A percentile compares a stretch with the other conserved stretches of the same genome.
These are phyloP conservation scores for Aristolochia fimbriata DNA, from an alignment of 164 flowering plant genomes.

Conservation along the genomic window DNA sequence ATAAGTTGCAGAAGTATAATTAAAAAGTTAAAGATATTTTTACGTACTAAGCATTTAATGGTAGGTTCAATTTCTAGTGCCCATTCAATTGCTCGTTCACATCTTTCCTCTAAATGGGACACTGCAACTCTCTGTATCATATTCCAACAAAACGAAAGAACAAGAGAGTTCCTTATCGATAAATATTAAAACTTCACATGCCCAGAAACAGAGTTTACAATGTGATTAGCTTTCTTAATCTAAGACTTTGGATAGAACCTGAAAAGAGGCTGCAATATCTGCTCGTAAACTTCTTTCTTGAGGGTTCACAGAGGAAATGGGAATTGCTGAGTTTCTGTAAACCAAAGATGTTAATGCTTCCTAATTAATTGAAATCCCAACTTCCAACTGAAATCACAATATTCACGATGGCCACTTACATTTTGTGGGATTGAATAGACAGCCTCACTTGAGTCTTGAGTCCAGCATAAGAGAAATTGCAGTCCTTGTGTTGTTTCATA, in stretches of 20 bases:
- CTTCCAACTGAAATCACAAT: neutral
- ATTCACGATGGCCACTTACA: conserved; percentile 34
- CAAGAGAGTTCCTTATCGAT: neutral
- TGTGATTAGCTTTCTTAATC: neutral
- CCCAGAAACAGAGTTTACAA: no score
- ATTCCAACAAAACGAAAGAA: conserved; percentile 2
- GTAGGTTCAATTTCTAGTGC: conserved; percentile 79
- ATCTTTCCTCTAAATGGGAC: conserved; percentile 85
- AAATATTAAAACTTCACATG: no score
- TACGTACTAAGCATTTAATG: conserved; percentile 51
- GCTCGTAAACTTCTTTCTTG: conserved; percentile 72
- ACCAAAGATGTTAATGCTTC: neutral
- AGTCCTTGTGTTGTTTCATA: conserved; percentile 93
- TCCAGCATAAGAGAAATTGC: conserved; percentile 98
- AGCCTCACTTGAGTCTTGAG: conserved; percentile 93
- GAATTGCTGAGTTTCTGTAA: conserved; percentile 51
- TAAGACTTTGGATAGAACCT: conserved; percentile 26
- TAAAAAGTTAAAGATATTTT: neutral
- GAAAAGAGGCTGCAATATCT: conserved; percentile 95
- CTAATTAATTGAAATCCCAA: no score
- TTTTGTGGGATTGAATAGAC: conserved; percentile 71
- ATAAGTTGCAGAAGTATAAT: neutral
- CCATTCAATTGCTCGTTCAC: conserved; percentile 92
- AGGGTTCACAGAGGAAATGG: conserved; percentile 44
- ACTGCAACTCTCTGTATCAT: conserved; percentile 80